Evolutionary conservation across 225 moss, liverwort and hornwort species (phyloP).

Genomic region (Marchantia polymorpha): DNA sequence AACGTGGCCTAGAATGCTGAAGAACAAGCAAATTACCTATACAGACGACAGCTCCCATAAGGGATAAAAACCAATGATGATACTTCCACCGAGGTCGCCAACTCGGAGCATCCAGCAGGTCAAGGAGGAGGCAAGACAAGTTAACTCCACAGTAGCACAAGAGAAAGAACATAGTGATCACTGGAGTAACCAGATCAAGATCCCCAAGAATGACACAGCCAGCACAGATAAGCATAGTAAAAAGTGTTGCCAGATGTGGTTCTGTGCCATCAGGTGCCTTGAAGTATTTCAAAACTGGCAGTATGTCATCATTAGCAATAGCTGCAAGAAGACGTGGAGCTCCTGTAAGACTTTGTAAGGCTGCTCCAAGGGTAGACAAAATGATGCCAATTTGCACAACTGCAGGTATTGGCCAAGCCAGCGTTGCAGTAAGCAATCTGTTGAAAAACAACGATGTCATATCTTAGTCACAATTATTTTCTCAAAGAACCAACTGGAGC

Average conservation of each 20-base stretch:
- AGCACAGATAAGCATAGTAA: conserved; percentile 95
- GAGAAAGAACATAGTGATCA: conserved; percentile 98
- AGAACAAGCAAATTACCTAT: conserved; percentile 49
- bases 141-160: conserved; percentile 98
- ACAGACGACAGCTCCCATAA: conserved; percentile 85
- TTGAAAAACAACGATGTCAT: conserved; percentile 22
- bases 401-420: conserved; percentile 96
- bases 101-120: conserved; percentile 97
- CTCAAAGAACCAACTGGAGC: not conserved
- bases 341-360: conserved; percentile 97
- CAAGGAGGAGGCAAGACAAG: conserved; percentile 91
- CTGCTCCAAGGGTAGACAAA: conserved; percentile 94
- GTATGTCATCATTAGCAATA: conserved; percentile 94
- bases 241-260: conserved; percentile 90
- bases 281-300: conserved; percentile 92
- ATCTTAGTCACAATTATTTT: not conserved
- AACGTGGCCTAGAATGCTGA: no score
- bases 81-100: conserved; percentile 99
- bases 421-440: conserved; percentile 94
- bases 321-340: conserved; percentile 95
- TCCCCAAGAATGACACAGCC: conserved; percentile 96
- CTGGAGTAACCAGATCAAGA: conserved; percentile 90
- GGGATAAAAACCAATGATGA: conserved; percentile 97
- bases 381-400: conserved; percentile 98
- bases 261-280: conserved; percentile 89